phyloP scores from a whole-genome alignment of 2,329 filamentous ascomycete species.

The Hypoxylon sp. region DNA sequence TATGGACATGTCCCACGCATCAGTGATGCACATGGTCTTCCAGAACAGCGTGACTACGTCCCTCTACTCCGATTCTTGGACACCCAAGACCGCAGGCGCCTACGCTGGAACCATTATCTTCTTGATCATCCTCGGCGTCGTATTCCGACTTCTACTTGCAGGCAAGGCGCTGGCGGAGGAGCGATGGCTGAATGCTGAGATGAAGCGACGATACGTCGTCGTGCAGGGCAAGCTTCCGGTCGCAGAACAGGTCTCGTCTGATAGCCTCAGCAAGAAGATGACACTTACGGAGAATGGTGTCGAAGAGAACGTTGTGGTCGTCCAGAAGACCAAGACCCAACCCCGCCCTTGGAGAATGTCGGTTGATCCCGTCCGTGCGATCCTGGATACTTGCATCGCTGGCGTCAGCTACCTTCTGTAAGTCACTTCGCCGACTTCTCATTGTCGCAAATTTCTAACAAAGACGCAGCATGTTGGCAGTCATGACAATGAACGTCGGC shows the following conservation, averaged over 20 bases:
- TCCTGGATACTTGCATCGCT: constrained; percentile 52
- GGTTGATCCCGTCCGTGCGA: constrained; percentile 64
- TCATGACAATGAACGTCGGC: constrained; percentile 56
- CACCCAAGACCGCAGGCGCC: constrained; percentile 75
- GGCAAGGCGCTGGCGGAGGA: constrained; percentile 73
- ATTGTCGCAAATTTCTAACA: constrained; percentile 51
- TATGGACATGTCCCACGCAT: constrained; percentile 45
- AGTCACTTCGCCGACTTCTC: constrained; percentile 44
- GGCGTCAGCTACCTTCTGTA: constrained; percentile 55
- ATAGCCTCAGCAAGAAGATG: constrained; percentile 74
- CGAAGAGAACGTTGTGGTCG: constrained; percentile 84
- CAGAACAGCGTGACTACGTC: constrained; percentile 64
- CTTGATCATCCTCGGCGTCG: constrained; percentile 80
- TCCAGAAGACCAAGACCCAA: constrained; percentile 69
- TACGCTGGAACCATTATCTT: constrained; percentile 96
- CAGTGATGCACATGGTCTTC: constrained; percentile 68
- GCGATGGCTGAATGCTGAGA: constrained; percentile 78
- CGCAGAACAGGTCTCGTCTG: constrained; percentile 70
- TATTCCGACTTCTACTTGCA: constrained; percentile 80
- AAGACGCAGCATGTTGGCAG: constrained; percentile 60
- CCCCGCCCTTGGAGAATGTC: constrained; percentile 83
- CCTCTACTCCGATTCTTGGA: constrained; percentile 77
- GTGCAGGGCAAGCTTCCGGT: constrained; percentile 75
- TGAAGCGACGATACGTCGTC: constrained; percentile 82
- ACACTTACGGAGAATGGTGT: constrained; percentile 81